Conservation (phyloP, 805 yeast species). For the Ogataea nitratoaversa region DNA sequence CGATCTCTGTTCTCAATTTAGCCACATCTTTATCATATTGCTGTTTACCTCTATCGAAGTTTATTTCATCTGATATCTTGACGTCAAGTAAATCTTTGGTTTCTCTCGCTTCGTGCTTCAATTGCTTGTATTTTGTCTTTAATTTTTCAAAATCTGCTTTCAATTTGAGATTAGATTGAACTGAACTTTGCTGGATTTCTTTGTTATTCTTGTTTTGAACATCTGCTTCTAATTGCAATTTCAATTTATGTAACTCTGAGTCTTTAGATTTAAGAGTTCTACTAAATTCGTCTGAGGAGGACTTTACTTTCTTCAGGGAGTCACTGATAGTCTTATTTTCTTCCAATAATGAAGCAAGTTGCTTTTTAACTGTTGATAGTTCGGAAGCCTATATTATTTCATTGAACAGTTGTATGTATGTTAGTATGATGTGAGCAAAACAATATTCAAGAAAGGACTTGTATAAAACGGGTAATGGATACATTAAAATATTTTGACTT, state of each 20-base stretch:
- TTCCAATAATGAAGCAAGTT: slow-evolving; percentile 34
- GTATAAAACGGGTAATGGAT: slow-evolving; percentile 8
- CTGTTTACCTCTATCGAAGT: slow-evolving; percentile 42
- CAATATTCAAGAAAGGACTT: slow-evolving; percentile 2
- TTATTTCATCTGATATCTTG: slow-evolving; percentile 39
- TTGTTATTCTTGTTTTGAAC: slow-evolving; percentile 8
- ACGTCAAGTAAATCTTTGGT: slow-evolving; percentile 39
- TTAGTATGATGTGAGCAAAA: slow-evolving; percentile 12
- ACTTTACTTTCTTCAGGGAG: slow-evolving; percentile 35
- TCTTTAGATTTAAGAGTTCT: slow-evolving; percentile 34
- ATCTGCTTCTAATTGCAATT: slow-evolving; percentile 23
- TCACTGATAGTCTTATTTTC: slow-evolving; percentile 43
- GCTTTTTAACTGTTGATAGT: slow-evolving; percentile 30
- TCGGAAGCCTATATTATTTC: slow-evolving; percentile 13
- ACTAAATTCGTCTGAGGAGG: slow-evolving; percentile 33
- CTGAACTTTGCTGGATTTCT: slow-evolving; percentile 13
- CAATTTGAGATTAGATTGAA: slow-evolving; percentile 14
- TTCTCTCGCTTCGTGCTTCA: slow-evolving; percentile 44
- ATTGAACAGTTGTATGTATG: slow-evolving; percentile 3
- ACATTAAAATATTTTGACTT: slow-evolving; percentile 8
- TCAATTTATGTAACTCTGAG: slow-evolving; percentile 29
- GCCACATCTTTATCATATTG: slow-evolving; percentile 37
- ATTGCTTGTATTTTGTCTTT: slow-evolving; percentile 30
- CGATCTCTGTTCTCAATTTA: slow-evolving; percentile 30
- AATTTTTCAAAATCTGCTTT: slow-evolving; percentile 23